Evolutionary conservation across 1,284 basidiomycete genomes (phyloP).

Genomic region (Ustilago vetiveriae): DNA sequence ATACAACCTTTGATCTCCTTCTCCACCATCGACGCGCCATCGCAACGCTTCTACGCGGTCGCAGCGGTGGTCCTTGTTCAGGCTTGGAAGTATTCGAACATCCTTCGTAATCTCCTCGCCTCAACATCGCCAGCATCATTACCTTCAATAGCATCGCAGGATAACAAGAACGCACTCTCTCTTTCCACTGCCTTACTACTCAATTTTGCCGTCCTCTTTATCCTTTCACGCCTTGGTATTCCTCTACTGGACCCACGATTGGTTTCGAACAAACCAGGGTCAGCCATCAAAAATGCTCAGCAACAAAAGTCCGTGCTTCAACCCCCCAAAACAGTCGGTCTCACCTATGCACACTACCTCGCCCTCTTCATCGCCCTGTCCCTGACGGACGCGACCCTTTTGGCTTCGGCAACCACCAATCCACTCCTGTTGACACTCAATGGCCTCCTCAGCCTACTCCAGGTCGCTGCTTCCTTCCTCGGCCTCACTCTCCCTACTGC

Average conservation of each 20-base stretch:
- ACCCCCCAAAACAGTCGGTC: slow-evolving; percentile 59
- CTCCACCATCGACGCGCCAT: slow-evolving; percentile 68
- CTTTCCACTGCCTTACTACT: slow-evolving; percentile 71
- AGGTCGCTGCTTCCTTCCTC: slow-evolving; percentile 22
- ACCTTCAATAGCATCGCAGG: slow-evolving; percentile 19
- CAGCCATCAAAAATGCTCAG: slow-evolving; percentile 72
- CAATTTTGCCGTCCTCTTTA: slow-evolving; percentile 71
- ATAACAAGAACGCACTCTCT: slow-evolving; percentile 72
- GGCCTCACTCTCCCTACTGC: slow-evolving; percentile 46
- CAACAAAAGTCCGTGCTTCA: slow-evolving; percentile 79
- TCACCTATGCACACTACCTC: slow-evolving; percentile 38
- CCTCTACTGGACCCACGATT: slow-evolving; percentile 78
- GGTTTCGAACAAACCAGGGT: slow-evolving; percentile 74
- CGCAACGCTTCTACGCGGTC: slow-evolving; percentile 71
- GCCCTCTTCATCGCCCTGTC: slow-evolving; percentile 40
- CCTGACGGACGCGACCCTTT: slow-evolving; percentile 34
- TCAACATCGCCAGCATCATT: slow-evolving; percentile 6
- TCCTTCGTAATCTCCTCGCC: slow-evolving; percentile 13
- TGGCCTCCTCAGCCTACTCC: slow-evolving; percentile 15
- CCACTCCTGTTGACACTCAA: slow-evolving; percentile 29
- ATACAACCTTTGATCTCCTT: slow-evolving; percentile 65
- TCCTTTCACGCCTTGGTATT: slow-evolving; percentile 77
- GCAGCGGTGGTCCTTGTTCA: slow-evolving; percentile 70
- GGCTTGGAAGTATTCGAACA: slow-evolving; percentile 63
- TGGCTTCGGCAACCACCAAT: slow-evolving; percentile 34